Percentiles rank a stretch among this genome's conserved stretches.
These are phyloP conservation scores for Quercus glauca DNA, from an alignment of 306 rosid species.

Conservation along the genomic window DNA sequence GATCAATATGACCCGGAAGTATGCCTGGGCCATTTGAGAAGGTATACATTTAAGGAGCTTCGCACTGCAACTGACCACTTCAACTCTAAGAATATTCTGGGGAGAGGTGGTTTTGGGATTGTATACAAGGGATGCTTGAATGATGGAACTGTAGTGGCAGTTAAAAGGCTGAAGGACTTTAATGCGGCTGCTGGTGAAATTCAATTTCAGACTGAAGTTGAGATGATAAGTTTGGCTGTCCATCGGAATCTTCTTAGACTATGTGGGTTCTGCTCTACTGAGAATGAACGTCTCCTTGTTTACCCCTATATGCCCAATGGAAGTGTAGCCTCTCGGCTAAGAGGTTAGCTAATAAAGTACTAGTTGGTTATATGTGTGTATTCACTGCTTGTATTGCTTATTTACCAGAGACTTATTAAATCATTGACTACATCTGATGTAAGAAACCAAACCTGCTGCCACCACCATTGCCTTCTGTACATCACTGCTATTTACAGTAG, in stretches of 20 bases:
- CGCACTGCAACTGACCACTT: constrained; percentile 95
- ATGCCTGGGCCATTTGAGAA: constrained; percentile 84
- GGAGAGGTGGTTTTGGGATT: constrained; percentile 98
- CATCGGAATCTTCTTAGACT: constrained; percentile 94
- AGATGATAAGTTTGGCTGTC: constrained; percentile 93
- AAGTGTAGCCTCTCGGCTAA: constrained; percentile 88
- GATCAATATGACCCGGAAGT: constrained; percentile 98
- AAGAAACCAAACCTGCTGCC: not conserved
- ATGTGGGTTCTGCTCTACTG: constrained; percentile 89
- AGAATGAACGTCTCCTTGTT: constrained; percentile 89
- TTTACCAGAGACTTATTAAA: not conserved
- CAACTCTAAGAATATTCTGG: constrained; percentile 86
- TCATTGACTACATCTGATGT: not conserved
- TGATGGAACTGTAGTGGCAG: constrained; percentile 87
- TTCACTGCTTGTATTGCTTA: not conserved
- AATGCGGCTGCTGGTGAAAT: constrained; percentile 94
- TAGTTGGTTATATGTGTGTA: not conserved
- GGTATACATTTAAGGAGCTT: constrained; percentile 92
- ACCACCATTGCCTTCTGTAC: not conserved
- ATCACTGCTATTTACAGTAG: not conserved
- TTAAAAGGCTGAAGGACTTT: constrained; percentile 89
- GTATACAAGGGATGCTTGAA: constrained; percentile 84
- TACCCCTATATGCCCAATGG: constrained; percentile 97
- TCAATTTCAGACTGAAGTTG: constrained; percentile 99
- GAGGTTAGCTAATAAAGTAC: constrained; percentile 56